A percentile compares a stretch with the other conserved stretches of the same genome.
phyloP scores from a whole-genome alignment of 257 asterid species.

The Scutellaria baicalensis region DNA sequence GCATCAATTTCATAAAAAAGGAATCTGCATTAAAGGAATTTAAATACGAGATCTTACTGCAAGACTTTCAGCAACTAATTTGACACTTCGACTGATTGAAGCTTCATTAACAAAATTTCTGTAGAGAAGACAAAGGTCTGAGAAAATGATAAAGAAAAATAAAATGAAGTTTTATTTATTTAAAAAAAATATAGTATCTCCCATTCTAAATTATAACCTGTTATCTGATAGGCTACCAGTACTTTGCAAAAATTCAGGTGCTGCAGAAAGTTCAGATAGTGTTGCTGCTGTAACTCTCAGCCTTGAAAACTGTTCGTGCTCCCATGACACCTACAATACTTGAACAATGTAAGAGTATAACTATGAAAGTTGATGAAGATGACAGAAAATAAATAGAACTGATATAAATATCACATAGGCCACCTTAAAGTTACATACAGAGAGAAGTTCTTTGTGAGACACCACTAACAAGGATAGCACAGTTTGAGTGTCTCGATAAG shows the following conservation, averaged over 20 bases:
- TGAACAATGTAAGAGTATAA: constrained; percentile 25
- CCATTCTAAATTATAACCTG: constrained; percentile 44
- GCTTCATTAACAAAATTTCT: constrained; percentile 59
- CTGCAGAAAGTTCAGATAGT: constrained; percentile 61
- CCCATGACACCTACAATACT: constrained; percentile 90
- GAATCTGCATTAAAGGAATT: not conserved
- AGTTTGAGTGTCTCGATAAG: too few species aligned
- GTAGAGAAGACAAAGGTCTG: constrained; percentile 25
- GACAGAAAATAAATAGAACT: not conserved
- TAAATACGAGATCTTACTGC: constrained; percentile 55
- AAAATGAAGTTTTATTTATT: not conserved
- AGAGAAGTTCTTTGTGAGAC: too few species aligned
- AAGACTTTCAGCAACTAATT: constrained; percentile 88
- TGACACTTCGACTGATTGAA: constrained; percentile 61
- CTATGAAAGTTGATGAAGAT: not conserved
- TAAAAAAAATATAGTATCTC: not conserved
- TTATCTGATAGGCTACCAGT: constrained; percentile 73
- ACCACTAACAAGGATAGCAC: too few species aligned
- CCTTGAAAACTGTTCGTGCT: constrained; percentile 97
- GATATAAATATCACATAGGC: not conserved
- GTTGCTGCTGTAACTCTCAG: constrained; percentile 91
- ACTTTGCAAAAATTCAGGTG: constrained; percentile 82
- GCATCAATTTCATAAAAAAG: not conserved
- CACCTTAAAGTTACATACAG: too few species aligned
- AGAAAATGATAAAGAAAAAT: constrained; percentile 16